Conservation (phyloP, 2,329 filamentous ascomycete species). For the Esteya vermicola region DNA sequence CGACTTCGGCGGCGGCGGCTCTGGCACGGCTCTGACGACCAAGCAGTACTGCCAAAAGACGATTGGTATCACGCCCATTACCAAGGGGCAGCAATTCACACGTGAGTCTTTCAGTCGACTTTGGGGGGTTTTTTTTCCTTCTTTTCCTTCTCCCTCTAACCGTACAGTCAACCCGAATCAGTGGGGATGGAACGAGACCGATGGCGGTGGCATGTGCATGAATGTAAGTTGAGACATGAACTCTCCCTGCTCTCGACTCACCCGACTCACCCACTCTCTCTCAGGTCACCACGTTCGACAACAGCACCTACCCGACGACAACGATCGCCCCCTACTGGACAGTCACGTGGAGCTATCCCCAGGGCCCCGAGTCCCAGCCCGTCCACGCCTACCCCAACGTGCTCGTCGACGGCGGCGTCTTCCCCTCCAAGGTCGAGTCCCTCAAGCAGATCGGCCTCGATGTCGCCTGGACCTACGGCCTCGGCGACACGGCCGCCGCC, state of each 20-base stretch:
- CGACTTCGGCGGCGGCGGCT: constrained; percentile 5
- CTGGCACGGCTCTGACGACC: constrained; percentile 14
- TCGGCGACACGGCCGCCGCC: constrained; percentile 24
- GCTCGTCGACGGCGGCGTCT: constrained; percentile 25
- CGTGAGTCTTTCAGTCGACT: constrained; percentile 21
- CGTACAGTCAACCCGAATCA: constrained; percentile 40
- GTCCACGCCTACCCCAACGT: constrained; percentile 43
- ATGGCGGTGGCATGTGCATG: constrained; percentile 31
- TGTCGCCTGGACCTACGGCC: constrained; percentile 34
- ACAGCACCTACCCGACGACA: constrained; percentile 32
- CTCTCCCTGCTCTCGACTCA: neutral
- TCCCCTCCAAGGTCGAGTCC: constrained; percentile 26
- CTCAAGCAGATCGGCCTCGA: constrained; percentile 27
- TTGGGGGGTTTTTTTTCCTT: neutral
- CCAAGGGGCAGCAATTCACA: constrained; percentile 29
- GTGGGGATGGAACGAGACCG: constrained; percentile 29
- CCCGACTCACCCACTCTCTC: neutral
- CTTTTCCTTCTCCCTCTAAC: neutral
- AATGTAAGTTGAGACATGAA: constrained; percentile 37
- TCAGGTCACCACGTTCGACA: constrained; percentile 34
- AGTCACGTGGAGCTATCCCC: constrained; percentile 37
- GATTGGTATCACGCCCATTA: constrained; percentile 28
- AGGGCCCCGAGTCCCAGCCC: constrained; percentile 24
- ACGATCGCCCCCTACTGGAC: constrained; percentile 32
- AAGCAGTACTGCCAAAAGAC: constrained; percentile 26